phyloP scores from a whole-genome alignment of 129 eudicot genomes.

The Tagetes erecta region DNA sequence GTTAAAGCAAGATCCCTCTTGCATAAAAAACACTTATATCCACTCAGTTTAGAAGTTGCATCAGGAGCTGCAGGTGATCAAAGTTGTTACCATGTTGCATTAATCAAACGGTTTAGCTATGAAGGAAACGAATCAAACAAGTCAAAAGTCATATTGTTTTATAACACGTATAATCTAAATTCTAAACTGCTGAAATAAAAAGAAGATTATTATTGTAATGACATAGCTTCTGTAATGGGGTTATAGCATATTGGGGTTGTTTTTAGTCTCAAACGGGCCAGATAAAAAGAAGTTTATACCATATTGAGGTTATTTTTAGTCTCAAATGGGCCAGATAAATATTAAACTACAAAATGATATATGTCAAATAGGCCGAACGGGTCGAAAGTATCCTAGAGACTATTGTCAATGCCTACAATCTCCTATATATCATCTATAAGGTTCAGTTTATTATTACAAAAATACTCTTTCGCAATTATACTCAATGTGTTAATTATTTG shows the following conservation, averaged over 20 bases:
- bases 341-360: not conserved
- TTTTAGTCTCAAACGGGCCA: not conserved
- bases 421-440: not conserved
- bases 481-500: not conserved
- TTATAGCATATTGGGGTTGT: not conserved
- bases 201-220: not conserved
- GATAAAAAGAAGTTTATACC: not conserved
- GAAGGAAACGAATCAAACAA: not conserved
- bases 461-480: not conserved
- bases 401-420: constrained; percentile 4
- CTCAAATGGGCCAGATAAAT: not conserved
- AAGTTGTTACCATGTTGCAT: constrained; percentile 15
- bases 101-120: not conserved
- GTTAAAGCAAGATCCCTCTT: constrained; percentile 64
- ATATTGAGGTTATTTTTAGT: not conserved
- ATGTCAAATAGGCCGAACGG: not conserved
- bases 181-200: not conserved
- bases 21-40: constrained; percentile 60
- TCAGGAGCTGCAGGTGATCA: constrained; percentile 42
- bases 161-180: not conserved
- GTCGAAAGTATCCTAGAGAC: not conserved
- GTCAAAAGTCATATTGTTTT: not conserved
- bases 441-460: not conserved
- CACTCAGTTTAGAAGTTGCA: constrained; percentile 37
- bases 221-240: not conserved